Base-by-base conservation (phyloP, 495 filamentous ascomycete genomes). In the Aspergillus diversus region DNA sequence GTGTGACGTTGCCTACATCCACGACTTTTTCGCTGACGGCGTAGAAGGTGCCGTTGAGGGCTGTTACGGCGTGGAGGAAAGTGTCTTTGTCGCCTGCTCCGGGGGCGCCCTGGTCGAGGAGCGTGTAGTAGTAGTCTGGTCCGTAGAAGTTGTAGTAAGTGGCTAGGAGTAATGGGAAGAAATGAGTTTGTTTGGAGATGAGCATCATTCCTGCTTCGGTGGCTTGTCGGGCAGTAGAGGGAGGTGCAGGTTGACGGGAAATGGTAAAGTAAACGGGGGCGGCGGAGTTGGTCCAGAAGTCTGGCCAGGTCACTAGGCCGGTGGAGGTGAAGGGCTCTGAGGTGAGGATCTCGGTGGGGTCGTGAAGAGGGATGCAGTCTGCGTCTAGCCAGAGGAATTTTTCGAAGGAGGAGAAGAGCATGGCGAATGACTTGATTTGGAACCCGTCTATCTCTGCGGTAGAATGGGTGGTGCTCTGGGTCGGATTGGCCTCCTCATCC, bases 31-130 rank as follows among this genome's bases (percentile, higher is more conserved):
- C 67, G 13, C 66, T 72, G 33, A 86, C 78, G 15, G 74, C 60
- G 58, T 80, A 81, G 63, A 75, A 80, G 1, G 74, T 67, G 34
- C 63, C 33, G 47, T 75, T 67, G 12, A 84, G 64, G 9, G 74
- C 78, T 1, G 76, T 61, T 7, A 83, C 84, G 0, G 82, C 83
- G 2, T 78, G 66, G 6, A 83, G 65, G 53, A 86, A 86, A 8
- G 81, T 86, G 55, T 87, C 84, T 65, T 86, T 87, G 68, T 87
- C 85, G 5, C 84, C 84, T 55, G 81, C 69, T 1, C 83, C 84
- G 3, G 75, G 71, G 0, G 74, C 77, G 53, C 80, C 78, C 67
- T 84, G 83, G 17, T 72, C 69, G 16, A 86, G 74, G 7, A 87
- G 71, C 0, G 69, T 57, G 63, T 83, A 87, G 68, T 82, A 87